These are phyloP conservation scores for Scutellaria barbata DNA, from an alignment of 257 asterid genomes.

Conservation along the genomic window DNA sequence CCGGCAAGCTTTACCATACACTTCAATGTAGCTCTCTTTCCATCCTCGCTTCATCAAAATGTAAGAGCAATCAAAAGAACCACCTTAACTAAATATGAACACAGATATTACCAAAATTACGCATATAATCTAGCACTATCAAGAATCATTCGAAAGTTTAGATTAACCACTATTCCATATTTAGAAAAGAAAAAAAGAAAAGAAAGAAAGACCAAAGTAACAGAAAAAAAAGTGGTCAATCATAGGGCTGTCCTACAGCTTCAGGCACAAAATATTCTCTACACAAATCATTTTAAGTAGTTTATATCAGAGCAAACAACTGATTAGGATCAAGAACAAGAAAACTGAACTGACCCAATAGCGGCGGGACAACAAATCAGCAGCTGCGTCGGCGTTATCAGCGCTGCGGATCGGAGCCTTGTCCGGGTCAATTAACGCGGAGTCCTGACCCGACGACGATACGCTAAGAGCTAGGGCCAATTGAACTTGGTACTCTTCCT, in stretches of 20 bases:
- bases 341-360: slow-evolving; percentile 76
- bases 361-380: slow-evolving; percentile 86
- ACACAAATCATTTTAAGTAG: slow-evolving; percentile 8
- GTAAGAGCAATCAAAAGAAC: neutral
- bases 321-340: slow-evolving; percentile 23
- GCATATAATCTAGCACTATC: slow-evolving; percentile 1
- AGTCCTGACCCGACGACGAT: slow-evolving; percentile 70
- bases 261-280: neutral
- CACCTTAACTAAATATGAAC: slow-evolving; percentile 1
- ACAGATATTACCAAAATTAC: neutral
- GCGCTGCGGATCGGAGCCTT: slow-evolving; percentile 50
- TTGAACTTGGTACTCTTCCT: slow-evolving; percentile 95
- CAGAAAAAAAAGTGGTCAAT: slow-evolving; percentile 3
- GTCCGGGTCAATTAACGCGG: slow-evolving; percentile 44
- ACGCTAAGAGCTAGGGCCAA: slow-evolving; percentile 94
- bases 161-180: slow-evolving; percentile 1
- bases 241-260: neutral
- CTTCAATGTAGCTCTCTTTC: neutral
- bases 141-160: slow-evolving; percentile 17
- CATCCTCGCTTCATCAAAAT: slow-evolving; percentile 13
- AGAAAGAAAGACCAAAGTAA: neutral
- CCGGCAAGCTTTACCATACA: neutral
- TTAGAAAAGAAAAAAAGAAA: neutral
- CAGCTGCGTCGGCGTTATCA: slow-evolving; percentile 65
- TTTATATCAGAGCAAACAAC: slow-evolving; percentile 14